Evolutionary conservation across 257 asterid species (phyloP), one percentile per base, ranked within the genome.

Genomic region (Solanum bukasovii): DNA sequence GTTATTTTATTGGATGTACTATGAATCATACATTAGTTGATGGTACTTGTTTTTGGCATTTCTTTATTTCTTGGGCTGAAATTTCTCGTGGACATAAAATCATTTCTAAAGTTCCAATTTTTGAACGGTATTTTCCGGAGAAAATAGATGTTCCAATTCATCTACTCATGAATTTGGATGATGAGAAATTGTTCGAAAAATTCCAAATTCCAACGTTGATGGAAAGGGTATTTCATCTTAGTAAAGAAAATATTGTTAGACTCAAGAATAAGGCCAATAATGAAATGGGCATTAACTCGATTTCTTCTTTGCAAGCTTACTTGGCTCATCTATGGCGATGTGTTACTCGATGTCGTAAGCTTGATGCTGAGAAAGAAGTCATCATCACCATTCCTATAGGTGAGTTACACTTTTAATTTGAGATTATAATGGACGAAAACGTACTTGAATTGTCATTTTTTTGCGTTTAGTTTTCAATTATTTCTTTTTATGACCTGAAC

Each of bases 21-120:
- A 90, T 90, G 20, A 93, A 91, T 84, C 96, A 92, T 59, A 72
- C 63, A 11, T 49, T 90, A 5, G 72, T n/a, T 0, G 96, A 93
- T 23, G 94, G 92, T 3, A 56, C 82, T 0, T 90, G 92, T 2
- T 92, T 93, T 83, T 93, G 93, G 95, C 93, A 91, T 37, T 91
- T 93, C 74, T n/a, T 93, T 68, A 89, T 91, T 63, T 91, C 93
- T 1, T 93, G 94, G 94, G 87, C 93, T 1, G 93, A 93, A 35
- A 84, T 93, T 1, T 87, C 91, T 1, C 90, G 90, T 0, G 96
- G 94, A 7, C 18, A 33, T 1, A 87, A 33, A 20, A 12, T 37
- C 0, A 77, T 91, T 16, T 90, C 93, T 1, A 88, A 88, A 49
- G 0, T 63, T 46, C 92, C 94, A 0, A 87, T 88, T 13, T 89